Evolutionary conservation across 2,329 filamentous ascomycete genomes (phyloP), one percentile per base, ranked within the genome.

Genomic region (Xylaria hypoxylon): DNA sequence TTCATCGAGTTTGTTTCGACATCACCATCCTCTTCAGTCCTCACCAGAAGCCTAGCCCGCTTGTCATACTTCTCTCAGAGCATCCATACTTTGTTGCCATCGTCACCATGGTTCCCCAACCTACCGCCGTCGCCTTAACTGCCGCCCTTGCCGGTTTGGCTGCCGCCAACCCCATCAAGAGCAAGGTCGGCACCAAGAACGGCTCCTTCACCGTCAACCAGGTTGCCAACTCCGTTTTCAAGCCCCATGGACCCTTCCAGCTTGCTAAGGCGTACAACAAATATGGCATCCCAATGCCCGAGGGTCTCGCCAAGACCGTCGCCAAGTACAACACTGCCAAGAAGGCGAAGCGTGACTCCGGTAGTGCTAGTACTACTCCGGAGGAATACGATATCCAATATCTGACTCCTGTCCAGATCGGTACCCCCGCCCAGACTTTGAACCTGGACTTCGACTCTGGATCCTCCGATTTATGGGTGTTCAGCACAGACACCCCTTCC

Each of bases 381-480:
- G 74, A 76, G 64, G 51, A 74, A 52, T 71, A 73, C 64, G 77
- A 78, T 44, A 70, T 71, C 47, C 73, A 77, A 61, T 78, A 78
- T 65, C 57, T 77, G 48, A 74, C 73, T 24, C 75, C 76, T 45
- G 75, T 78, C 42, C 59, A 68, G 15, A 77, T 78, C 57, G 77
- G 77, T 45, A 78, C 75, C 5, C 76, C 76, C n/a, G 70, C 74
- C 17, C 74, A 78, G 74, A 64, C 60, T n/a, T 69, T 78, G 24
- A 77, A 77, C 70, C 68, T 78, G 0, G 77, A 78, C 68, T 76
- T 79, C 65, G 77, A 79, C 69, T 74, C 77, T 2, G 77, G 77
- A 26, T 78, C 77, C n/a, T 76, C 77, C 13, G 77, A 79, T 56
- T 71, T 78, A 8, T 78, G 76, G 76, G 77, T 78, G 42, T 78